Evolutionary conservation across 83 land plant species (phyloP).

Genomic region (Diphasiastrum complanatum): DNA sequence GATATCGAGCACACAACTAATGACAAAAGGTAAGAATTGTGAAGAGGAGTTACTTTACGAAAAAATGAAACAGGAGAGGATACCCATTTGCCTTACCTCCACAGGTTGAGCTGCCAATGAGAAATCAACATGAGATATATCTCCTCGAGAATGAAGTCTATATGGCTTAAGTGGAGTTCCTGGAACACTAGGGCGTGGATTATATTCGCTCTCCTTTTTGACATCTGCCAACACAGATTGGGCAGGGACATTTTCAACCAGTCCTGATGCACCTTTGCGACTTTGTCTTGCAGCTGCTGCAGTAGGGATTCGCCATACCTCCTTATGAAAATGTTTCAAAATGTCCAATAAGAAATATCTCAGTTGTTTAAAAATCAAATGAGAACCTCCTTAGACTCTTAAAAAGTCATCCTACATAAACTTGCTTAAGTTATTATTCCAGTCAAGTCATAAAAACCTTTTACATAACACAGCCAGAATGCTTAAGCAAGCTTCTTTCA

Average conservation of each 20-base stretch:
- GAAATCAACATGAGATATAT: conserved; percentile 40
- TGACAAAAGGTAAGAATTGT: too few relatives aligned
- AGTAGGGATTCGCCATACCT: conserved; percentile 88
- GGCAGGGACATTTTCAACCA: conserved; percentile 35
- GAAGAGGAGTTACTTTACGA: too few relatives aligned
- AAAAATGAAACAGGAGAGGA: background rate
- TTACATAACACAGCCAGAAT: too few relatives aligned
- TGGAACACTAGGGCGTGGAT: conserved; percentile 35
- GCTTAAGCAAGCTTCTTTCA: too few relatives aligned
- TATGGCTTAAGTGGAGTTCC: conserved; percentile 15
- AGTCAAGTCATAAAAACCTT: too few relatives aligned
- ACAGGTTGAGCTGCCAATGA: conserved; percentile 8
- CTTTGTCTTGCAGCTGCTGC: conserved; percentile 66
- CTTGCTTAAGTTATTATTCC: too few relatives aligned
- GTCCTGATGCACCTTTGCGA: conserved; percentile 13
- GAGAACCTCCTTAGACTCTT: too few relatives aligned
- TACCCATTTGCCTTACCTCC: too few relatives aligned
- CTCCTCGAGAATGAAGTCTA: conserved; percentile 23
- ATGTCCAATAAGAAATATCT: background rate
- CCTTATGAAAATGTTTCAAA: conserved; percentile 35
- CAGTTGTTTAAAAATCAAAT: too few relatives aligned
- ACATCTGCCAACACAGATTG: conserved; percentile 29
- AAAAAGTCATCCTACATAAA: too few relatives aligned
- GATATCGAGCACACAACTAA: too few relatives aligned
- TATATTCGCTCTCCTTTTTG: conserved; percentile 36